A percentile compares a stretch with the other conserved stretches of the same genome.
Evolutionary conservation across 441 rosid species (phyloP).

Genomic region (Brassica hybrid): DNA sequence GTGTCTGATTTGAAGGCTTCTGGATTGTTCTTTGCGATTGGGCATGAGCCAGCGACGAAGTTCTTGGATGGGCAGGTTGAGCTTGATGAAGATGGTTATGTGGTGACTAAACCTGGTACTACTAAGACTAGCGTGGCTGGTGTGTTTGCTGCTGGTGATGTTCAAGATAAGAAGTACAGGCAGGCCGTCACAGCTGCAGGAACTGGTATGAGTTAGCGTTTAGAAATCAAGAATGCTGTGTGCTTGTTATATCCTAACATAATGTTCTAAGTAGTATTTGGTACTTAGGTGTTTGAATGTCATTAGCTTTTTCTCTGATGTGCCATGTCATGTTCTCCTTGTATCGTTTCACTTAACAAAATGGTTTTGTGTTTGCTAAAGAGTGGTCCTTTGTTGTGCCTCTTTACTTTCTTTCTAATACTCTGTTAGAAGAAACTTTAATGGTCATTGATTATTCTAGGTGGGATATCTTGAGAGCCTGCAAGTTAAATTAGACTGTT

Average conservation of each 20-base stretch:
- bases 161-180: conserved; percentile 53
- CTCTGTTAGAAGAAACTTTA: not conserved
- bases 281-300: not conserved
- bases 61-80: conserved; percentile 55
- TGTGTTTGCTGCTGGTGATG: conserved; percentile 62
- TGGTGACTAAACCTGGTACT: conserved; percentile 54
- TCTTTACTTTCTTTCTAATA: not conserved
- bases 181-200: conserved; percentile 47
- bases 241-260: too few species aligned
- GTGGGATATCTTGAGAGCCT: not conserved
- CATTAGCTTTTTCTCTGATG: conserved; percentile 4
- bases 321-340: not conserved
- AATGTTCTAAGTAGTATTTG: not conserved
- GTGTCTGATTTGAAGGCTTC: conserved; percentile 48
- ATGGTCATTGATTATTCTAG: not conserved
- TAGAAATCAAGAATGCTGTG: not conserved
- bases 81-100: conserved; percentile 46
- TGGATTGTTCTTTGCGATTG: conserved; percentile 60
- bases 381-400: not conserved
- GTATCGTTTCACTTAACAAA: not conserved
- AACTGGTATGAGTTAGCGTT: conserved; percentile 35
- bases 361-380: conserved; percentile 19
- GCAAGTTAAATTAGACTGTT: not conserved
- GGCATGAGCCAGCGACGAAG: conserved; percentile 59
- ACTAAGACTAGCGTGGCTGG: conserved; percentile 53